Evolutionary conservation across 2,329 filamentous ascomycete species (phyloP), one percentile per base, ranked within the genome.

Genomic region (Neonectria ditissima): DNA sequence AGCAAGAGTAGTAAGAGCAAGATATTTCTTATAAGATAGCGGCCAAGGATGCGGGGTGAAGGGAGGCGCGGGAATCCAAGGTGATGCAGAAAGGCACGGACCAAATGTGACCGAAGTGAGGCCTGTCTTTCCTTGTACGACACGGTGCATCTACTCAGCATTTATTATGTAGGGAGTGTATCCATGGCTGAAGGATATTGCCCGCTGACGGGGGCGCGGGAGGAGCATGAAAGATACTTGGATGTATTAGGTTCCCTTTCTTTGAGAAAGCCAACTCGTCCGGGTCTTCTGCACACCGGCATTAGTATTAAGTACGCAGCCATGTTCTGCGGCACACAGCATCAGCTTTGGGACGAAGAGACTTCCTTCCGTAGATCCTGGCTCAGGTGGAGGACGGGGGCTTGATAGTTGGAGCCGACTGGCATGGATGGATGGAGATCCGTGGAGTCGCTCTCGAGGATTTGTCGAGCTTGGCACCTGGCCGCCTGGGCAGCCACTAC

Each of bases 391-490:
- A 47, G 24, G 45, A 48, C 30, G 45, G 24, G 22, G 43, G 39
- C 39, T 24, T 24, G 43, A 14, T 28, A 30, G 14, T 26, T 30
- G 55, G 43, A 20, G 30, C 48, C 26, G 47, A 57, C 45, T 53
- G 59, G 59, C 30, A 62, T 52, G 45, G 53, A 41, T 56, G 53
- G 37, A 62, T 52, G 53, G 53, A 56, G 53, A 57, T 57, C 39
- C 26, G 47, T 62, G 53, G 53, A 55, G 59, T 62, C 45, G 9
- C 34, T 39, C 39, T 51, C 13, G 47, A 28, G 24, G 41, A 30
- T 20, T 44, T 52, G 47, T 53, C 47, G 22, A 54, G 56, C 56
- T 41, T 45, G 56, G 56, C 47, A 54, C 56, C 50, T 47, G 30
- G 28, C 10, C 47, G 16, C 26, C 45, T 50, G 43, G 20, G 7